Percentiles rank a stretch among this genome's conserved stretches.
These are phyloP conservation scores for Amaranthus tricolor DNA, from an alignment of 179 eudicot genomes.

Conservation along the genomic window DNA sequence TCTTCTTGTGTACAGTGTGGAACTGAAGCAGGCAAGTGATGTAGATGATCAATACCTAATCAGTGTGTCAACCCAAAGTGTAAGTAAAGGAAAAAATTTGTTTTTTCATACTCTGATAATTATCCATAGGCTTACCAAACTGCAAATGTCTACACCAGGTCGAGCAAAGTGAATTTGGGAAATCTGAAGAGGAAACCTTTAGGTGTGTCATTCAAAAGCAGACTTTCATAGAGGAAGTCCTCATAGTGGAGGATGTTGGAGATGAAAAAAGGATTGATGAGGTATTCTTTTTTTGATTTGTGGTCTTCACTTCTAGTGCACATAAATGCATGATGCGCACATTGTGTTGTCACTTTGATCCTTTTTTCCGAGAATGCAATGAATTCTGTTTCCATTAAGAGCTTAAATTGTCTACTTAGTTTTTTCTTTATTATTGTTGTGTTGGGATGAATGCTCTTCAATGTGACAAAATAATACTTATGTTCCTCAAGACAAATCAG, in stretches of 20 bases:
- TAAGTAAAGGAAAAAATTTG: slow-evolving; percentile 21
- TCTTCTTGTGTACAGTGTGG: slow-evolving; percentile 31
- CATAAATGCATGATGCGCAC: not conserved
- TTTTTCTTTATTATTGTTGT: too few relatives aligned
- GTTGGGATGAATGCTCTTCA: too few relatives aligned
- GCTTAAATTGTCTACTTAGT: not conserved
- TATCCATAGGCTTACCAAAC: not conserved
- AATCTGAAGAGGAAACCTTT: slow-evolving; percentile 20
- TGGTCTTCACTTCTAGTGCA: not conserved
- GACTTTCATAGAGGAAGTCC: slow-evolving; percentile 29
- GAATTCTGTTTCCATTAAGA: not conserved
- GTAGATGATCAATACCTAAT: slow-evolving; percentile 35
- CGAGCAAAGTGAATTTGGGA: slow-evolving; percentile 18
- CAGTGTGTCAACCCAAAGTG: slow-evolving; percentile 28
- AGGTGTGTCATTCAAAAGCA: slow-evolving; percentile 27
- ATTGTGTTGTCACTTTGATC: not conserved
- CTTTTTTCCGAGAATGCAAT: not conserved
- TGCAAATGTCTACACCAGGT: slow-evolving; percentile 15
- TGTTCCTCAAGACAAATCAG: too few relatives aligned
- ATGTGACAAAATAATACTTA: too few relatives aligned
- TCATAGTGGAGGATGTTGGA: slow-evolving; percentile 12
- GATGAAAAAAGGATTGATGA: slow-evolving; percentile 18
- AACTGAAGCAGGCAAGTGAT: slow-evolving; percentile 24
- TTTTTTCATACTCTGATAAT: slow-evolving; percentile 10
- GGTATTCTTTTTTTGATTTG: slow-evolving; percentile 19